Base-by-base conservation (phyloP, 2,329 filamentous ascomycete genomes). In the Aspergillus neoniger region DNA sequence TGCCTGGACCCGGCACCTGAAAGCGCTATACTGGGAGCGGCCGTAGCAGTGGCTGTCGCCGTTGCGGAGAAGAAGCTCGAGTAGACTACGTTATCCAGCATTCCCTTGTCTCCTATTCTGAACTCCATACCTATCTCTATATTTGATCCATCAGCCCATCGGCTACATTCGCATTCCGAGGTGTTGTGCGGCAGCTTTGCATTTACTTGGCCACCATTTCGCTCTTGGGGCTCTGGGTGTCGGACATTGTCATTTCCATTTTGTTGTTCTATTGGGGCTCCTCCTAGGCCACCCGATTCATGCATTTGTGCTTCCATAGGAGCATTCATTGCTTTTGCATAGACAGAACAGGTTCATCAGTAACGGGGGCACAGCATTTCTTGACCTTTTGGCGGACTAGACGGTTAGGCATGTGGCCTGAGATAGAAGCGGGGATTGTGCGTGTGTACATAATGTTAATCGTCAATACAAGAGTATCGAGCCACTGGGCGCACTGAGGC, bases 21-120 rank as follows among this genome's bases (percentile, higher is more conserved):
- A 58, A 78, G 78, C 36, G 78, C 77, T 2, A 77, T 82, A 23
- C 68, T 80, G 21, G 80, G 80, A 14, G 79, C 79, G 0, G 80
- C 80, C 0, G 79, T 82, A 12, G 79, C 80, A 3, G 80, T 81
- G 21, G 80, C 80, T 10, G 72, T 81, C 12, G 74, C 77, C 1
- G 73, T 77, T 36, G 69, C 71, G 12, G 72, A 75, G 21, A 69
- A 69, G 36, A 63, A 49, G 53, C n/a, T 48, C 8, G 55, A 62
- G 55, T 49, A 55, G n/a, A 44, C n/a, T 17, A 32, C 39, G 15
- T 9, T 23, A 49, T 60, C 56, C n/a, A 21, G 17, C 41, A 5
- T 21, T 44, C 6, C 41, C 17, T 23, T 6, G 12, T 8, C 19
- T 44, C 19, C 19, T 6, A 6, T 23, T 23, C 19, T 23, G 19